phyloP scores from a whole-genome alignment of 2,329 filamentous ascomycete genomes.

The Epichloe hybrida region DNA sequence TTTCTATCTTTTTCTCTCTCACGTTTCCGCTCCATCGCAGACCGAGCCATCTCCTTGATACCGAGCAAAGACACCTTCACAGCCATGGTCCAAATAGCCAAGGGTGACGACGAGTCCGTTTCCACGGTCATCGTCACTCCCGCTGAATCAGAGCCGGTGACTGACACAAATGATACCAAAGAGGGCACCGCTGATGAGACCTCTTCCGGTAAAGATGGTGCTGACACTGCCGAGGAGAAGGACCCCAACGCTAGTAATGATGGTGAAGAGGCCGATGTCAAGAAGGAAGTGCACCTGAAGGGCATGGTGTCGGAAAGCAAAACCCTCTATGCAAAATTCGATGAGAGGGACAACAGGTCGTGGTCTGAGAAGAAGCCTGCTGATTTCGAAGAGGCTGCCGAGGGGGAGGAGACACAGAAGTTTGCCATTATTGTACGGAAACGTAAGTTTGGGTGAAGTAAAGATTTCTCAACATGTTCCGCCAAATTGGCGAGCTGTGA shows the following conservation, averaged over 20 bases:
- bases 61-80: neutral
- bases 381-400: conserved; percentile 40
- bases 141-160: neutral
- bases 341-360: conserved; percentile 34
- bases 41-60: no score
- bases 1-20: no score
- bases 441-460: conserved; percentile 9
- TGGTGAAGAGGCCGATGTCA: conserved; percentile 1
- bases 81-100: neutral
- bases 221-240: neutral
- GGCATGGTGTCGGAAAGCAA: conserved; percentile 27
- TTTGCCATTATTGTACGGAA: conserved; percentile 49
- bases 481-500: no score
- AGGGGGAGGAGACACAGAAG: conserved; percentile 47
- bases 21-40: no score
- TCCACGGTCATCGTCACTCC: neutral
- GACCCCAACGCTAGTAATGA: neutral
- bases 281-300: conserved; percentile 13
- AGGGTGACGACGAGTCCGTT: neutral
- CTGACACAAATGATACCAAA: neutral
- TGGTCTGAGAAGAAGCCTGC: conserved; percentile 44
- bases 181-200: neutral
- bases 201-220: neutral
- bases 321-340: conserved; percentile 30
- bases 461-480: no score